Conservation (phyloP, 108 stramenopile genomes). For the Cyclotella choctawhatcheeana region DNA sequence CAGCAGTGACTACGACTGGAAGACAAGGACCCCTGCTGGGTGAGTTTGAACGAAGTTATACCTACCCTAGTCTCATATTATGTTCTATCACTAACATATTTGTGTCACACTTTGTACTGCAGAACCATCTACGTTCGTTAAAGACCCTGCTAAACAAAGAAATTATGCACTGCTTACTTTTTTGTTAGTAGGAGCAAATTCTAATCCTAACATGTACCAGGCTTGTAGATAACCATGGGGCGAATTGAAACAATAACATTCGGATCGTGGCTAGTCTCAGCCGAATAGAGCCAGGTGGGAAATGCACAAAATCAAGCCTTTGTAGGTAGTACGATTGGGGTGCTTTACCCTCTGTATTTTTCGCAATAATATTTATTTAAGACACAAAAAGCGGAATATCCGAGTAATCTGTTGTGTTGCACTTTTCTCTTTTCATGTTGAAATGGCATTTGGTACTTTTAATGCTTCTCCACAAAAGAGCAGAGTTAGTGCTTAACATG, state of each 20-base stretch:
- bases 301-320: background rate
- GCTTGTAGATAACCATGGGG: background rate
- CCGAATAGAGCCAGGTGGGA: conserved; percentile 1
- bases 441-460: too few relatives aligned
- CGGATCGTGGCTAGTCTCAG: background rate
- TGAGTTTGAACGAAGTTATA: conserved; percentile 23
- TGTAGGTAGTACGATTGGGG: background rate
- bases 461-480: too few relatives aligned
- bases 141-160: background rate
- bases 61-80: too few relatives aligned
- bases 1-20: conserved; percentile 78
- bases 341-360: background rate
- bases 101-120: too few relatives aligned
- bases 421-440: too few relatives aligned
- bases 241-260: background rate
- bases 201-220: background rate
- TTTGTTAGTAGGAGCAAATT: background rate
- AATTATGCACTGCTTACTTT: background rate
- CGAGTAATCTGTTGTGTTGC: too few relatives aligned
- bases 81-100: too few relatives aligned
- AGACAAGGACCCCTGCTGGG: conserved; percentile 66
- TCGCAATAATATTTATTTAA: conserved; percentile 10
- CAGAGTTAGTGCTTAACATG: too few relatives aligned
- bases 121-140: conserved; percentile 38
- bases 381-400: background rate